phyloP scores from a whole-genome alignment of 2,329 filamentous ascomycete species.

The Pestalotiopsis sp. region DNA sequence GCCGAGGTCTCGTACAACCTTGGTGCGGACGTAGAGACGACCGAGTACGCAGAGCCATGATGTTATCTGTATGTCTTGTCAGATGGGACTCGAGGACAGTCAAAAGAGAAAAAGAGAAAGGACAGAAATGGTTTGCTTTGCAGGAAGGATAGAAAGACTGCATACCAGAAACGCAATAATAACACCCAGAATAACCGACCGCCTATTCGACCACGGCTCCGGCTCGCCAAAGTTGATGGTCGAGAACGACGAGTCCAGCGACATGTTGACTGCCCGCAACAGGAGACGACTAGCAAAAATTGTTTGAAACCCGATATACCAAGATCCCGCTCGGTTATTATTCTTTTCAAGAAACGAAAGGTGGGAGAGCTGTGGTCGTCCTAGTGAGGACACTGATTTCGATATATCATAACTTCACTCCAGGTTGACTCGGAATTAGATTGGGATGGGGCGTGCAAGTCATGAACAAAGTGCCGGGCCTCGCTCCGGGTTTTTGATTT shows the following conservation, averaged over 20 bases:
- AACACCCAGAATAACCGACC: conserved; percentile 29
- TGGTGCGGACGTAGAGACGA: conserved; percentile 27
- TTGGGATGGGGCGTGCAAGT: neutral
- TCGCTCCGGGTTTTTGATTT: neutral
- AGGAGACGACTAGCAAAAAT: neutral
- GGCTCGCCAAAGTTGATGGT: conserved; percentile 27
- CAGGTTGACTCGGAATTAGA: neutral
- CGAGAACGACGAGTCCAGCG: conserved; percentile 17
- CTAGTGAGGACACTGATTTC: neutral
- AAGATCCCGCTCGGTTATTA: conserved; percentile 10
- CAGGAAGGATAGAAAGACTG: neutral
- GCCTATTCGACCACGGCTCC: conserved; percentile 28
- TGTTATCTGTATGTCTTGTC: conserved; percentile 21
- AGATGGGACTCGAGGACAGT: neutral
- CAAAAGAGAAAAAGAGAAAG: too few species aligned
- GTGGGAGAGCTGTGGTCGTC: neutral
- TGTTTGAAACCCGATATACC: neutral
- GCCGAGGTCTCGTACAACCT: conserved; percentile 22
- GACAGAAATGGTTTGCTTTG: neutral
- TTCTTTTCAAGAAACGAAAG: conserved; percentile 4
- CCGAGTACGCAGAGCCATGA: conserved; percentile 31
- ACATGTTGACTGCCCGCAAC: neutral
- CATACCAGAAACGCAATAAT: conserved; percentile 30
- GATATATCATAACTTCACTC: neutral
- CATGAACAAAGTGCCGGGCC: neutral